A percentile compares a stretch with the other conserved stretches of the same genome.
Evolutionary conservation across 2,329 filamentous ascomycete genomes (phyloP).

Genomic region (Beauveria pseudobassiana): DNA sequence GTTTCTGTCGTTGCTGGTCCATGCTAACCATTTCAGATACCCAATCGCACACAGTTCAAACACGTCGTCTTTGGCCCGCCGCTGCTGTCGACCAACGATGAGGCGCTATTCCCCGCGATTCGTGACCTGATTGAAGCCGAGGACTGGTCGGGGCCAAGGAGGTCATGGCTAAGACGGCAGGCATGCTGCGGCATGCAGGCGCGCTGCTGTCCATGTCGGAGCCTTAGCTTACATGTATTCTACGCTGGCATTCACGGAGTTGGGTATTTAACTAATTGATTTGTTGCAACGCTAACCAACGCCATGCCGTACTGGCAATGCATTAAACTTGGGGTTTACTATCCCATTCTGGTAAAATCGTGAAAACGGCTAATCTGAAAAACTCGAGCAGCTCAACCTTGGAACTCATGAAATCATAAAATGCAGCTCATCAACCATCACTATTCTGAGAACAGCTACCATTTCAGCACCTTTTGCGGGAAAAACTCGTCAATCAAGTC

Average conservation of each 20-base stretch:
- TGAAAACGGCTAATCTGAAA: background rate
- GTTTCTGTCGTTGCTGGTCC: background rate
- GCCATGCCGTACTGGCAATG: background rate
- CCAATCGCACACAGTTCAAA: slow-evolving; percentile 86
- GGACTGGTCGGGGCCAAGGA: slow-evolving; percentile 57
- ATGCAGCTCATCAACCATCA: background rate
- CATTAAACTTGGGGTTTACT: background rate
- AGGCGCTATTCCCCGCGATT: slow-evolving; percentile 65
- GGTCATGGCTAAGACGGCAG: slow-evolving; percentile 59
- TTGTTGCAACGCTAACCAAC: background rate
- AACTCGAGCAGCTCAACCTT: background rate
- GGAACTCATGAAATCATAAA: background rate
- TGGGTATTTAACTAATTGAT: background rate
- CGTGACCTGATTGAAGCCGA: slow-evolving; percentile 61
- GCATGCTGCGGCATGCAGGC: slow-evolving; percentile 50
- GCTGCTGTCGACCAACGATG: slow-evolving; percentile 62
- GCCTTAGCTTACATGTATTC: background rate
- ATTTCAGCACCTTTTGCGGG: slow-evolving; percentile 30
- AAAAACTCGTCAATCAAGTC: slow-evolving; percentile 37
- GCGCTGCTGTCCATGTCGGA: slow-evolving; percentile 8
- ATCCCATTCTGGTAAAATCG: no score
- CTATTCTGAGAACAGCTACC: slow-evolving; percentile 19
- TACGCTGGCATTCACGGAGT: background rate
- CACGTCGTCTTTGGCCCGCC: slow-evolving; percentile 85
- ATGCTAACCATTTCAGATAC: slow-evolving; percentile 46